Evolutionary conservation across 495 filamentous ascomycete species (phyloP).

Genomic region (Aspergillus avenaceus): DNA sequence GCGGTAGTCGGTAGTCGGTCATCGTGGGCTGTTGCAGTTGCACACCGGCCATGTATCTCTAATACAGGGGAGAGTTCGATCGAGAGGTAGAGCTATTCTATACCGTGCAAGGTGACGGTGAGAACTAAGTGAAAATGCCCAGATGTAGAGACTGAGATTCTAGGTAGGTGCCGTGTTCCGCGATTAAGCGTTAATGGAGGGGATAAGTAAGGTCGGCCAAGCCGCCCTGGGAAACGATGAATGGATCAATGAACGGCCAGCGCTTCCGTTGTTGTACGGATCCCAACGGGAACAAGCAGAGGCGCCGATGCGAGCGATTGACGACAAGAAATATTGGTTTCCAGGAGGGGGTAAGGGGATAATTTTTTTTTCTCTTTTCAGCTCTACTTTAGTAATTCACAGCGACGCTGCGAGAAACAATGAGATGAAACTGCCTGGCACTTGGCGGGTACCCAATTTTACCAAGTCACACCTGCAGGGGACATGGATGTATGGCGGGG

Average conservation of each 20-base stretch:
- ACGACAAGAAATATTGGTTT: not conserved
- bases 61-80: not conserved
- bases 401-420: not conserved
- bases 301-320: not conserved
- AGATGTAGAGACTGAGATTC: not conserved
- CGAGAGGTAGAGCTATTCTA: not conserved
- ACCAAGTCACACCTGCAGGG: constrained; percentile 19
- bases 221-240: not conserved
- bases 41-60: constrained; percentile 26
- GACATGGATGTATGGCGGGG: constrained; percentile 4
- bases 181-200: not conserved
- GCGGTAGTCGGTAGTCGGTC: constrained; percentile 42
- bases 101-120: not conserved
- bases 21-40: constrained; percentile 31
- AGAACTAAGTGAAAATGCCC: not conserved
- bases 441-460: constrained; percentile 18
- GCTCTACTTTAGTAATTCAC: not conserved
- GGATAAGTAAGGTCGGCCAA: not conserved
- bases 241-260: constrained; percentile 5
- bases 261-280: constrained; percentile 4
- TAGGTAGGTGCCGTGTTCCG: not conserved
- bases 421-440: constrained; percentile 1
- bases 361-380: not conserved
- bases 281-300: not conserved
- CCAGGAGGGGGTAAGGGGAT: not conserved